Evolutionary conservation across 768 basidiomycete species (phyloP), one percentile per base, ranked within the genome.

Genomic region (Strobilomyces echinocephalus): DNA sequence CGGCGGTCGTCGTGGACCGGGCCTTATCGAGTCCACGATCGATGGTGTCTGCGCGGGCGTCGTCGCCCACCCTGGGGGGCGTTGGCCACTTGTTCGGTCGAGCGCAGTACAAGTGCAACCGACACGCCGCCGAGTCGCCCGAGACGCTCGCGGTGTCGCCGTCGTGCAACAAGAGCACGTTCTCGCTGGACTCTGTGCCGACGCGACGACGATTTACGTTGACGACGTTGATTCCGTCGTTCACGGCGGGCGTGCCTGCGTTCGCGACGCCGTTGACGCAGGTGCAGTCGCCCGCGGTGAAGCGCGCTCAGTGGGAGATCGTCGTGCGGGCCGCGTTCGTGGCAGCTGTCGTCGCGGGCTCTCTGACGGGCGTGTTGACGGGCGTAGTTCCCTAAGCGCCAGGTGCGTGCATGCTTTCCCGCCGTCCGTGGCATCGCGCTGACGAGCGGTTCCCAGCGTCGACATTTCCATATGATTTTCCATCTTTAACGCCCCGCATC

Each of bases 221-320:
- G 5, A 41, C 60, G n/a, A 31, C 46, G 36, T 8, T 63, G 33
- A 54, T 71, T 20, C 70, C 68, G 0, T 66, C 68, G 21, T 70
- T 71, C 34, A 71, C 66, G 24, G 58, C 60, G 18, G 68, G 66
- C 11, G 87, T 89, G 15, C 88, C 88, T 2, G 82, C 87, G 41
- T 91, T 91, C 57, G 78, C 82, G 18, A 71, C 79, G 20, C 85
- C 87, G 31, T 70, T 91, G 52, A 89, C 89, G 40, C 77, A 75
- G 38, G 74, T 91, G 20, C 74, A 87, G 46, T 87, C 79, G 54
- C 83, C 87, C 15, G 75, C 85, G 52, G 81, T 91, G 47, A 77
- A 80, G 48, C 77, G 90, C n/a, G 87, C 82, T 3, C 90, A 92
- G 60, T 91, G 89, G 90, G 88, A 91, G 69, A 85, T 91, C 28